phyloP scores from a whole-genome alignment of 495 filamentous ascomycete genomes.

The Penicillium canescens region DNA sequence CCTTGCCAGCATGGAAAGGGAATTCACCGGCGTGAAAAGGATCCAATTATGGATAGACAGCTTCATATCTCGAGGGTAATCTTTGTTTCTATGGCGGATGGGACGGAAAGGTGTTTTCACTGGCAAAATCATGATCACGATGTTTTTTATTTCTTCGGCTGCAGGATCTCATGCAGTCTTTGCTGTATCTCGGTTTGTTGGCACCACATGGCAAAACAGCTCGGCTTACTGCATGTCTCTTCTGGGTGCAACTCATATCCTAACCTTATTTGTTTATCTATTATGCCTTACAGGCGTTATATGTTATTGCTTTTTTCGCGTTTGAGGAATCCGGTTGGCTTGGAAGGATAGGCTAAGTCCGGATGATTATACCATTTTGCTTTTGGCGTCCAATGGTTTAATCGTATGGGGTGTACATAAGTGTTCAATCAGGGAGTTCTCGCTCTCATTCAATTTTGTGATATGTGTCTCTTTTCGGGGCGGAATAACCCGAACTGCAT shows the following conservation, averaged over 20 bases:
- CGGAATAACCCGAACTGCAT: neutral
- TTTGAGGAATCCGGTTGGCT: slow-evolving; percentile 1
- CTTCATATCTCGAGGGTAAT: slow-evolving; percentile 17
- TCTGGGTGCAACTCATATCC: slow-evolving; percentile 13
- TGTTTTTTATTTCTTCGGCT: slow-evolving; percentile 14
- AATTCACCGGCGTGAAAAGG: slow-evolving; percentile 25
- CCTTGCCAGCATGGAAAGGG: slow-evolving; percentile 13
- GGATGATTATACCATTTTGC: slow-evolving; percentile 13
- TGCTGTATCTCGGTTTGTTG: neutral
- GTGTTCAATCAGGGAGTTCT: neutral
- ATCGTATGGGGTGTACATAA: slow-evolving; percentile 3
- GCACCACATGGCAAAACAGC: slow-evolving; percentile 3
- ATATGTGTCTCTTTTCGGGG: neutral
- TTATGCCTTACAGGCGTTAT: slow-evolving; percentile 25
- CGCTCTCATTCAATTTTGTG: neutral
- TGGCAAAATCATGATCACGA: slow-evolving; percentile 30
- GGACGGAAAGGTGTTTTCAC: slow-evolving; percentile 28
- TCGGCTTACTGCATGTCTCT: neutral
- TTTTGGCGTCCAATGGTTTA: slow-evolving; percentile 6
- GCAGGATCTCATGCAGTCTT: slow-evolving; percentile 4
- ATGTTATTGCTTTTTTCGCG: slow-evolving; percentile 19
- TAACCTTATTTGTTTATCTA: slow-evolving; percentile 21
- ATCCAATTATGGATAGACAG: slow-evolving; percentile 36
- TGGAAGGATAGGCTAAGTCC: slow-evolving; percentile 1
- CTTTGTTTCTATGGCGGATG: slow-evolving; percentile 26